These are phyloP conservation scores for Benincasa hispida DNA, from an alignment of 306 rosid genomes.

Conservation along the genomic window DNA sequence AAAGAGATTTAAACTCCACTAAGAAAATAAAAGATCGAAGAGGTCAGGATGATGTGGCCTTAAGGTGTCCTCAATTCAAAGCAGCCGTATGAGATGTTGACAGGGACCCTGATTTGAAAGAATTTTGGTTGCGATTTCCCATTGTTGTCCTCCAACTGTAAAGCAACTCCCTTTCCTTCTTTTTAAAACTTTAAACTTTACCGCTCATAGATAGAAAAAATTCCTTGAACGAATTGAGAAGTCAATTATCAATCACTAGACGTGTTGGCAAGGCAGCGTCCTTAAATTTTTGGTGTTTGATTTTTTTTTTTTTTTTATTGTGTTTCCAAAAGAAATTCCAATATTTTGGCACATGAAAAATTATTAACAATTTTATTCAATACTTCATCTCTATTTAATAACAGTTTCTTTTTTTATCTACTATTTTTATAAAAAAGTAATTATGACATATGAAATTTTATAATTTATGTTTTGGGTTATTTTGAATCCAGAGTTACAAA, in stretches of 20 bases:
- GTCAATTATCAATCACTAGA: not conserved
- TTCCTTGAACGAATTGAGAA: not conserved
- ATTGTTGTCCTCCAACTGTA: not conserved
- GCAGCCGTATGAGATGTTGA: not conserved
- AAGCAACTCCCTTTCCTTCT: not conserved
- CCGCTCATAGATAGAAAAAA: not conserved
- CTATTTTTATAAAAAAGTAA: too few relatives aligned
- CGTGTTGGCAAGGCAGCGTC: too few relatives aligned
- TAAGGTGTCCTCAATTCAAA: not conserved
- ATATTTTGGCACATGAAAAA: too few relatives aligned
- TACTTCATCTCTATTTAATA: not conserved
- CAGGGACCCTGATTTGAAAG: not conserved
- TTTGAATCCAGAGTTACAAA: too few relatives aligned
- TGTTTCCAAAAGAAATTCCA: too few relatives aligned
- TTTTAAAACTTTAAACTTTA: not conserved
- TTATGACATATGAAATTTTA: too few relatives aligned
- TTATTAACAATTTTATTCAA: not conserved
- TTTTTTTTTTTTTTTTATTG: too few relatives aligned
- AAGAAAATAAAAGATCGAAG: too few relatives aligned
- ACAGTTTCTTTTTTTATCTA: too few relatives aligned
- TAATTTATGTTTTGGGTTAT: too few relatives aligned
- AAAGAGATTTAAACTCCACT: too few relatives aligned
- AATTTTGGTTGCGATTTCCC: not conserved
- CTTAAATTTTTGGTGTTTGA: too few relatives aligned
- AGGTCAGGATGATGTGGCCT: not conserved